Evolutionary conservation across 371 early-diverging fungal genomes (phyloP).

Genomic region (Furculomyces boomerangus): DNA sequence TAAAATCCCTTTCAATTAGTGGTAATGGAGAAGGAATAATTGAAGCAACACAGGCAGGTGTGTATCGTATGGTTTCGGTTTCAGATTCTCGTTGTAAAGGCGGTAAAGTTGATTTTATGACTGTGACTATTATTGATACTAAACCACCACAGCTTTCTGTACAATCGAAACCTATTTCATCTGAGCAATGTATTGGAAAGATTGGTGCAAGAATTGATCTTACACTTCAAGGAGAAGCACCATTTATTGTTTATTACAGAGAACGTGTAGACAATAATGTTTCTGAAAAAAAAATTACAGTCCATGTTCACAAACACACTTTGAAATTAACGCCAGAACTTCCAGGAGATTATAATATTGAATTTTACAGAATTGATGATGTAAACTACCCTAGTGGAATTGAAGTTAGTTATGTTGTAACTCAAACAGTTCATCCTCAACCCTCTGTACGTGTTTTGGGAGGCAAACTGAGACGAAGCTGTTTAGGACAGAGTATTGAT

Average conservation of each 20-base stretch:
- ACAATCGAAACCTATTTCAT: conserved; percentile 12
- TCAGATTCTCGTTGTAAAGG: conserved; percentile 14
- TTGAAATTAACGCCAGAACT: conserved; percentile 14
- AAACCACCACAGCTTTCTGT: conserved; percentile 8
- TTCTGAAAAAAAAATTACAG: conserved; percentile 11
- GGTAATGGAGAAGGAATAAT: conserved; percentile 1
- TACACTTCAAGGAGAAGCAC: conserved; percentile 17
- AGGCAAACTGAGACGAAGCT: conserved; percentile 3
- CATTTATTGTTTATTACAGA: conserved; percentile 17
- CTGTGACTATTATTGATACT: conserved; percentile 10
- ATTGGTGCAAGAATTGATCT: conserved; percentile 19
- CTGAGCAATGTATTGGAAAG: conserved; percentile 21
- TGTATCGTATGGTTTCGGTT: conserved; percentile 10
- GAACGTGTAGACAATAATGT: conserved; percentile 12
- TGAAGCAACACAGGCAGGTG: conserved; percentile 10
- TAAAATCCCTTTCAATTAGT: too few relatives aligned
- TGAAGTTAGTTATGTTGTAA: conserved; percentile 4
- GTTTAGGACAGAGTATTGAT: conserved; percentile 11
- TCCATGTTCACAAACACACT: conserved; percentile 13
- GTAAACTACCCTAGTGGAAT: conserved; percentile 22
- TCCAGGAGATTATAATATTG: conserved; percentile 19
- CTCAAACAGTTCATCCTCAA: conserved; percentile 20
- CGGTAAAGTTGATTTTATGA: not conserved
- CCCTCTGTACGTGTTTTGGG: conserved; percentile 13
- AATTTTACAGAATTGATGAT: conserved; percentile 20